Conservation (phyloP, 495 filamentous ascomycete genomes). For the Cercophora samala region DNA sequence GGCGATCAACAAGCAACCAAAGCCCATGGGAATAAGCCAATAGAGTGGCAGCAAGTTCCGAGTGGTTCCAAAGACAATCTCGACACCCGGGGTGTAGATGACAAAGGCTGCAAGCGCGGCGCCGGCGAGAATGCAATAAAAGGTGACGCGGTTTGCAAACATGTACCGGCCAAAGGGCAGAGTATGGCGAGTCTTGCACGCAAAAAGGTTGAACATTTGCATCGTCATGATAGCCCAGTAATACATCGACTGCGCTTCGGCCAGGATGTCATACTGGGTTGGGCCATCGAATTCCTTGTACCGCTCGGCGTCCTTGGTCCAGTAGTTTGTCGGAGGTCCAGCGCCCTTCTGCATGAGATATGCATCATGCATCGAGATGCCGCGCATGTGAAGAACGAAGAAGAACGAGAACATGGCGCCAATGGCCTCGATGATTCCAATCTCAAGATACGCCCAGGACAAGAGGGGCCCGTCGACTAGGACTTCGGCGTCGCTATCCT, state of each 20-base stretch:
- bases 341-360: constrained; percentile 31
- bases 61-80: constrained; percentile 22
- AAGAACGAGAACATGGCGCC: constrained; percentile 21
- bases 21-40: constrained; percentile 21
- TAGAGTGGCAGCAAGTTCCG: constrained; percentile 19
- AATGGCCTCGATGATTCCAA: constrained; percentile 22
- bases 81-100: constrained; percentile 24
- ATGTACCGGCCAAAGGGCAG: constrained; percentile 23
- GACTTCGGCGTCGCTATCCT: constrained; percentile 32
- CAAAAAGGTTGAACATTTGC: constrained; percentile 29
- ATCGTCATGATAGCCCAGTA: constrained; percentile 38
- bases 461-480: constrained; percentile 33
- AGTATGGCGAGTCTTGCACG: constrained; percentile 21
- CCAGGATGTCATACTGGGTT: constrained; percentile 33
- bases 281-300: constrained; percentile 31
- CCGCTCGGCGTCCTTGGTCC: constrained; percentile 22
- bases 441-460: constrained; percentile 25
- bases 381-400: constrained; percentile 16
- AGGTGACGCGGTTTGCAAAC: constrained; percentile 24
- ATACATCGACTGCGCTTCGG: constrained; percentile 34
- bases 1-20: constrained; percentile 18
- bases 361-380: constrained; percentile 18
- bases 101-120: constrained; percentile 23
- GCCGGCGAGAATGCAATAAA: constrained; percentile 29
- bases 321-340: constrained; percentile 30